Conservation (phyloP, 257 asterid species). For the Penstemon newberryi region DNA sequence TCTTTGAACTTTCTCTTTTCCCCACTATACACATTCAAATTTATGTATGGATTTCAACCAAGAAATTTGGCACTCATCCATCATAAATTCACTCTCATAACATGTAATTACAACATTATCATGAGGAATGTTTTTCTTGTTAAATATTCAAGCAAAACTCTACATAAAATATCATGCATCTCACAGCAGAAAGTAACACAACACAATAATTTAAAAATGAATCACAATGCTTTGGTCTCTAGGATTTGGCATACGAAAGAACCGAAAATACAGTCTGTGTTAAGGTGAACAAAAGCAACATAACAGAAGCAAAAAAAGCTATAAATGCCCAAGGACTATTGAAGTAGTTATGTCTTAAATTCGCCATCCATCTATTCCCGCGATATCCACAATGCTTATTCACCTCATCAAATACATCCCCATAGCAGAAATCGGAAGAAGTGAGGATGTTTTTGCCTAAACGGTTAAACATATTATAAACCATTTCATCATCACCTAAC, state of each 20-base stretch:
- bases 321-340: slow-evolving; percentile 33
- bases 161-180: no score
- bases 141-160: no score
- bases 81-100: no score
- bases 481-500: slow-evolving; percentile 38
- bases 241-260: slow-evolving; percentile 6
- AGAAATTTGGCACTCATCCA: no score
- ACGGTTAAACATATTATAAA: slow-evolving; percentile 34
- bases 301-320: slow-evolving; percentile 27
- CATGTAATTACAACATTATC: no score
- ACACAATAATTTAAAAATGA: no score
- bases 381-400: slow-evolving; percentile 20
- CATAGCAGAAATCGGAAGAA: slow-evolving; percentile 29
- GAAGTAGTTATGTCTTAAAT: slow-evolving; percentile 40
- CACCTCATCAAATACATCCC: slow-evolving; percentile 22
- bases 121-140: no score
- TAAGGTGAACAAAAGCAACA: slow-evolving; percentile 31
- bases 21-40: no score
- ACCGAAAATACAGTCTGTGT: slow-evolving; percentile 29
- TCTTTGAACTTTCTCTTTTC: no score
- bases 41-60: no score
- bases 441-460: slow-evolving; percentile 27
- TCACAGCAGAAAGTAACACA: no score
- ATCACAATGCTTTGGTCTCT: no score
- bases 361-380: slow-evolving; percentile 34